A percentile compares a stretch with the other conserved stretches of the same genome.
Conservation (phyloP, 345 rosid genomes). For the Citropsis articulata region DNA sequence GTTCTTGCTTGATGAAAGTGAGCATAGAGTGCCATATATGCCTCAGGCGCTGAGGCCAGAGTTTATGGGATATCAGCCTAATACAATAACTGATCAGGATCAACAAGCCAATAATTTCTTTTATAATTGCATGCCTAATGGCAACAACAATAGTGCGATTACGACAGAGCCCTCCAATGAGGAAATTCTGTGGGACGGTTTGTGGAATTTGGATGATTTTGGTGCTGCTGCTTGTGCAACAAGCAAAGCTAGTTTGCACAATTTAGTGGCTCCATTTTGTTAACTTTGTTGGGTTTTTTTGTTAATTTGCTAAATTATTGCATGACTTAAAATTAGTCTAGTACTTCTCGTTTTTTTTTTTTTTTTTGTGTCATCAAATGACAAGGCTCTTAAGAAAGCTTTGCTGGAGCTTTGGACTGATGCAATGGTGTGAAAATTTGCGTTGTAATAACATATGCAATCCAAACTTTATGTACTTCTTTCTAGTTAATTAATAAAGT, state of each 20-base stretch:
- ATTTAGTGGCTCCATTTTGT: slow-evolving; percentile 47
- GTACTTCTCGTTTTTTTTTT: background rate
- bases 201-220: slow-evolving; percentile 75
- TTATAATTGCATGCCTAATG: slow-evolving; percentile 19
- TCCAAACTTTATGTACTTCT: slow-evolving; percentile 11
- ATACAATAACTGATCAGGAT: slow-evolving; percentile 23
- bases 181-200: slow-evolving; percentile 56
- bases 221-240: slow-evolving; percentile 30
- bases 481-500: slow-evolving; percentile 10
- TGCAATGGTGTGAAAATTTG: slow-evolving; percentile 11
- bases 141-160: slow-evolving; percentile 20
- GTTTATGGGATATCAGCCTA: slow-evolving; percentile 17
- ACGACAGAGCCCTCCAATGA: slow-evolving; percentile 37
- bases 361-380: slow-evolving; percentile 7
- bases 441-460: background rate
- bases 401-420: slow-evolving; percentile 22
- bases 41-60: slow-evolving; percentile 50
- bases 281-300: slow-evolving; percentile 14
- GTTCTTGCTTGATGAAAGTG: slow-evolving; percentile 52
- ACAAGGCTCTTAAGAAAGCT: slow-evolving; percentile 13
- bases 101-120: slow-evolving; percentile 13
- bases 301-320: background rate
- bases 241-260: slow-evolving; percentile 40
- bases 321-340: background rate
- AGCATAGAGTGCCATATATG: slow-evolving; percentile 30